phyloP scores from a whole-genome alignment of 1,284 basidiomycete genomes.

The Cryptococcus wingfieldii region DNA sequence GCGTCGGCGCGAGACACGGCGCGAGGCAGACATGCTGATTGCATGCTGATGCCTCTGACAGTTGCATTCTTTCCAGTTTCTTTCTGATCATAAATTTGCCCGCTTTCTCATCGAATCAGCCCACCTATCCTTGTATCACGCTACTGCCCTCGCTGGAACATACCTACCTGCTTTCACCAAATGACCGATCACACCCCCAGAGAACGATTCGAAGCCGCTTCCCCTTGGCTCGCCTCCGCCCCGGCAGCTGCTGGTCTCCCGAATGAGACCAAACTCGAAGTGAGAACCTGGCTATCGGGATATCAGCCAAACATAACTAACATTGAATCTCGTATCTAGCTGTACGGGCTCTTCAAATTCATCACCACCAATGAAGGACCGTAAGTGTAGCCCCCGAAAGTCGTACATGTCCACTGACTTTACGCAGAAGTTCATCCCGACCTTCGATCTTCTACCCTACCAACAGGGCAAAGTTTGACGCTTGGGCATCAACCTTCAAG shows the following conservation, averaged over 20 bases:
- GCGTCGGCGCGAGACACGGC: too few species aligned
- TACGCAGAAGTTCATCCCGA: constrained; percentile 49
- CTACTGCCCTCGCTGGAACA: too few species aligned
- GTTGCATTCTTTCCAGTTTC: too few species aligned
- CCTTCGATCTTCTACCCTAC: constrained; percentile 78
- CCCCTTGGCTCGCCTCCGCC: constrained; percentile 30
- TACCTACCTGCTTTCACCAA: too few species aligned
- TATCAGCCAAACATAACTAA: neutral
- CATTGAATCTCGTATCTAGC: constrained; percentile 38
- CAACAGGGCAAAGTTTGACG: constrained; percentile 81
- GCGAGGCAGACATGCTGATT: too few species aligned
- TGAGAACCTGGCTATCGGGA: constrained; percentile 6
- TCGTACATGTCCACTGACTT: neutral
- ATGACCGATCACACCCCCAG: neutral
- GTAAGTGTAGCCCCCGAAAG: constrained; percentile 16
- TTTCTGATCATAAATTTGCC: too few species aligned
- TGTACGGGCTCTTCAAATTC: constrained; percentile 82
- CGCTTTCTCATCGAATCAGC: too few species aligned
- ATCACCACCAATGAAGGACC: constrained; percentile 52
- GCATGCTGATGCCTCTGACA: too few species aligned
- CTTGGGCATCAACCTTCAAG: constrained; percentile 57
- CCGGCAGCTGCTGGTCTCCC: constrained; percentile 29
- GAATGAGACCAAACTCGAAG: constrained; percentile 41
- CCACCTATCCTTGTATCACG: too few species aligned
- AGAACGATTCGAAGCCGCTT: constrained; percentile 29